Evolutionary conservation across 2,329 filamentous ascomycete species (phyloP), one percentile per base, ranked within the genome.

Genomic region (Pezicula neosporulosa): DNA sequence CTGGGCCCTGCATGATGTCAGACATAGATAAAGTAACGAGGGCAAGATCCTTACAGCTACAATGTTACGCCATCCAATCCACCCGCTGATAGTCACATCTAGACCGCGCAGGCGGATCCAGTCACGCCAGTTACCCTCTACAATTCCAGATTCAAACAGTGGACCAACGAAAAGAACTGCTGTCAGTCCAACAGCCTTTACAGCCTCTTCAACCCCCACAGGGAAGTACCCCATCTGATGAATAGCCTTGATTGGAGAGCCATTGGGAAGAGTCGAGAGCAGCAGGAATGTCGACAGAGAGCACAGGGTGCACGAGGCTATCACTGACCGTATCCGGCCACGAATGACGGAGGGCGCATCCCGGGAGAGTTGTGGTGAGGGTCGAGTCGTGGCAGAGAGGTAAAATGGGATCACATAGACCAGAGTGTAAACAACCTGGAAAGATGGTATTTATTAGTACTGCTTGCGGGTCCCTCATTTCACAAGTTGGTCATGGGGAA

Each of bases 361-460:
- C 65, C 94, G 85, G 54, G 89, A 89, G 27, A 95, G 80, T 49
- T 79, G 82, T 24, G 83, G 80, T 7, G 90, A 94, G 6, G 92
- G 91, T 48, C 92, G 83, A 5, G 93, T 95, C 18, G 83, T 79
- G 4, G 83, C 70, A 18, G 87, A 94, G 56, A 93, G 77, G 75
- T 99, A 97, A 70, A 97, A 90, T 21, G 94, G 93, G 3, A 89
- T 74, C 62, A 99, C 89, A 72, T 97, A 99, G 73, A 90, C 72
- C 60, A 91, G 69, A n/a, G 90, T 96, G 71, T 95, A 96, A 55
- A 85, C 70, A 56, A 92, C 72, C 89, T 89, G 53, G 43, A 6
- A 54, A 36, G 45, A 19, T 6, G 35, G 18, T 39, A 44, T 36
- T 13, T 39, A 50, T 36, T 13, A 47, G 18, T 36, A 21, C 24